phyloP scores from a whole-genome alignment of 257 asterid genomes.

The Vinca minor region DNA sequence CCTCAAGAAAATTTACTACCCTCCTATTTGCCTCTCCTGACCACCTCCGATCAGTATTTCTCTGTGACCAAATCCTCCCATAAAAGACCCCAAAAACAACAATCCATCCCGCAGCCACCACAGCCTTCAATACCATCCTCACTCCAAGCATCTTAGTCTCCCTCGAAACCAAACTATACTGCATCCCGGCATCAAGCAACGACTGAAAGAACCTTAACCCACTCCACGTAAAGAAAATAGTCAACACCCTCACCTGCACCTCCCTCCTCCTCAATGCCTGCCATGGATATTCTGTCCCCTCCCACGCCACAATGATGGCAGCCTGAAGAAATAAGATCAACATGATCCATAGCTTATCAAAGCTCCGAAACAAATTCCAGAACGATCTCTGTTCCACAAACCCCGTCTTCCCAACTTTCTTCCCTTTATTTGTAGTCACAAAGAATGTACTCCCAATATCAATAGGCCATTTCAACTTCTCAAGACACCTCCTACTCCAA shows the following conservation, averaged over 20 bases:
- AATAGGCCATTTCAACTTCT: conserved; percentile 88
- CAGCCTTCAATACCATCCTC: conserved; percentile 75
- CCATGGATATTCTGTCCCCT: conserved; percentile 59
- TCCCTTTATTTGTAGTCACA: conserved; percentile 63
- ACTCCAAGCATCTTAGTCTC: conserved; percentile 76
- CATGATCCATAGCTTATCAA: conserved; percentile 95
- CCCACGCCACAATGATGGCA: conserved; percentile 87
- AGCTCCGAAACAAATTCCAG: conserved; percentile 87
- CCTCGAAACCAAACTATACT: conserved; percentile 72
- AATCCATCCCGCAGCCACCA: conserved; percentile 82
- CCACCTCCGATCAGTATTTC: conserved; percentile 46
- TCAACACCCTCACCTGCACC: conserved; percentile 80
- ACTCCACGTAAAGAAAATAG: conserved; percentile 82
- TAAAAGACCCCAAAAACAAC: conserved; percentile 73
- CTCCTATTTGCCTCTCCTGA: conserved; percentile 35
- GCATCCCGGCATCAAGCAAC: conserved; percentile 77
- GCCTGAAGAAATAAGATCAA: conserved; percentile 78
- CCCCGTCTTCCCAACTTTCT: conserved; percentile 95
- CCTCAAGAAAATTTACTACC: conserved; percentile 63
- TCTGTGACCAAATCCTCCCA: conserved; percentile 64
- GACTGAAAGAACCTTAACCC: conserved; percentile 84
- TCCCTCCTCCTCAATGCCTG: conserved; percentile 48
- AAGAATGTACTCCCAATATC: conserved; percentile 79
- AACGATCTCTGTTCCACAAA: conserved; percentile 96
- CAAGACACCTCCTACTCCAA: conserved; percentile 92